Evolutionary conservation across 768 basidiomycete species (phyloP).

Genomic region (Termitomyces bulborhizus): DNA sequence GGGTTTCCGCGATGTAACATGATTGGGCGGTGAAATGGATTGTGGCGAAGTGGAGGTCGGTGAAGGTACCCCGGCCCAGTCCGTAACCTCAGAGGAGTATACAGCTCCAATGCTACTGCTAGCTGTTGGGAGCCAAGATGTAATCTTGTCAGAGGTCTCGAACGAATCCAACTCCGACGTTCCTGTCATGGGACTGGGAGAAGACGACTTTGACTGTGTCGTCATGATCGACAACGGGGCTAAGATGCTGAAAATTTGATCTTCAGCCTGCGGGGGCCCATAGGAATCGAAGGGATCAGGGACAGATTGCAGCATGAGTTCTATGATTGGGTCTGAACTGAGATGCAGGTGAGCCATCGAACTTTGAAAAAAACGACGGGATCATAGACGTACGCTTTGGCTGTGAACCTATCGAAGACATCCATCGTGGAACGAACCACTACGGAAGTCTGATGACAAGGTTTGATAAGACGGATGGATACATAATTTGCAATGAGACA

Average conservation of each 20-base stretch:
- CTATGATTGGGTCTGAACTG: constrained; percentile 84
- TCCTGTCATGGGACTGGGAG: constrained; percentile 52
- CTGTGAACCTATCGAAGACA: constrained; percentile 80
- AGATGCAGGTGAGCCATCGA: constrained; percentile 8
- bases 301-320: constrained; percentile 83
- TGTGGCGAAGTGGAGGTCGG: constrained; percentile 39
- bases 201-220: constrained; percentile 47
- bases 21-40: constrained; percentile 44
- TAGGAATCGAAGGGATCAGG: constrained; percentile 94
- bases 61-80: constrained; percentile 47
- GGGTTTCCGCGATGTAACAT: constrained; percentile 34
- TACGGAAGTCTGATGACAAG: constrained; percentile 54
- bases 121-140: constrained; percentile 47
- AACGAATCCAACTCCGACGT: constrained; percentile 35
- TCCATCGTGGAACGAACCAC: constrained; percentile 90
- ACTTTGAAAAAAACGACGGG: constrained; percentile 5
- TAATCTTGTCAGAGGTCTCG: constrained; percentile 27
- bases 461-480: constrained; percentile 7
- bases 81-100: constrained; percentile 46
- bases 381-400: constrained; percentile 64
- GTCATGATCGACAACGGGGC: constrained; percentile 79
- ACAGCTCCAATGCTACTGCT: constrained; percentile 32
- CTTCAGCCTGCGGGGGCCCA: constrained; percentile 80
- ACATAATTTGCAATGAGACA: constrained; percentile 6
- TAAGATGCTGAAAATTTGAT: constrained; percentile 90